Evolutionary conservation across 2,329 filamentous ascomycete species (phyloP).

Genomic region (Triangularia setosa): DNA sequence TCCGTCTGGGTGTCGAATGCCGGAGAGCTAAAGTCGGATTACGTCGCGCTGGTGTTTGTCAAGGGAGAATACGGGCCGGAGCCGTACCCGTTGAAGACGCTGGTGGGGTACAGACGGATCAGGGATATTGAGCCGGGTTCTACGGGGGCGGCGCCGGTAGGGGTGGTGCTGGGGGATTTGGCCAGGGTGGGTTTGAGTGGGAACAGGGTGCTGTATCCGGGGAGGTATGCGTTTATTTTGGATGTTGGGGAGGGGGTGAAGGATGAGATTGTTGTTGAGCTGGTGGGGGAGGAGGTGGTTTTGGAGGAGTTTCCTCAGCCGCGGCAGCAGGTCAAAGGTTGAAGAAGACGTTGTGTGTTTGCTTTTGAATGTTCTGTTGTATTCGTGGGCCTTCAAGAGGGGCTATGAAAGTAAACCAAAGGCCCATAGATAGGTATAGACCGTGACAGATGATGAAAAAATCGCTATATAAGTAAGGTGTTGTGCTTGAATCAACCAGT

Average conservation of each 20-base stretch:
- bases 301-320: conserved; percentile 36
- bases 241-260: conserved; percentile 37
- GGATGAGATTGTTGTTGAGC: conserved; percentile 39
- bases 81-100: conserved; percentile 50
- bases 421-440: too few species aligned
- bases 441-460: neutral
- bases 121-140: conserved; percentile 35
- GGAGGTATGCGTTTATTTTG: conserved; percentile 45
- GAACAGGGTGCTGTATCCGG: conserved; percentile 51
- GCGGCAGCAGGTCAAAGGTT: neutral
- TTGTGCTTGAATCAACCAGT: neutral
- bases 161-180: conserved; percentile 45
- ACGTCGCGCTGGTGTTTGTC: conserved; percentile 49
- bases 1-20: conserved; percentile 45
- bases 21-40: conserved; percentile 46
- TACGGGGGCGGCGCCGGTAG: conserved; percentile 28
- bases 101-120: conserved; percentile 49
- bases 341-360: too few species aligned
- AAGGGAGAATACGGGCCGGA: conserved; percentile 42
- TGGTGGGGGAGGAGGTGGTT: conserved; percentile 41
- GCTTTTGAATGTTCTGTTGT: too few species aligned
- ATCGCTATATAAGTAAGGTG: neutral
- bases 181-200: conserved; percentile 47
- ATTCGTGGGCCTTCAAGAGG: too few species aligned
- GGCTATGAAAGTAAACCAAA: too few species aligned